A percentile compares a stretch with the other conserved stretches of the same genome.
Conservation (phyloP, 805 yeast genomes). For the Danielozyma ontarioensis region DNA sequence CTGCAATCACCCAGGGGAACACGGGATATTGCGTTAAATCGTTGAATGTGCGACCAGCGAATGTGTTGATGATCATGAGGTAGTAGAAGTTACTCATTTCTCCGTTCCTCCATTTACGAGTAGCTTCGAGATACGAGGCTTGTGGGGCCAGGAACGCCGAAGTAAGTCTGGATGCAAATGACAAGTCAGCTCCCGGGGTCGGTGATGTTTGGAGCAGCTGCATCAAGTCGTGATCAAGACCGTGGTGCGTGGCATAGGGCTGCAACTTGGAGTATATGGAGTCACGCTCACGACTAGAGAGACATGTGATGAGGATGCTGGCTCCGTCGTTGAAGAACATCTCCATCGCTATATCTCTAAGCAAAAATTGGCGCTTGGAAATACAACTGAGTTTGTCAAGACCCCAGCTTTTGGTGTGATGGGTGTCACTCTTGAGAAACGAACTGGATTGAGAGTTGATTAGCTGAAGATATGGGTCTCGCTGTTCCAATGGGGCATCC, state of each 20-base stretch:
- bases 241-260: constrained; percentile 43
- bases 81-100: constrained; percentile 80
- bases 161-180: constrained; percentile 29
- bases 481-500: constrained; percentile 55
- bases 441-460: constrained; percentile 46
- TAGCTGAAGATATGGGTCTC: constrained; percentile 67
- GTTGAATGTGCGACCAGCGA: constrained; percentile 86
- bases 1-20: constrained; percentile 88
- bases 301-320: constrained; percentile 63
- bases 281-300: constrained; percentile 51
- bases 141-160: constrained; percentile 21
- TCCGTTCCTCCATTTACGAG: constrained; percentile 72
- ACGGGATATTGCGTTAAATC: constrained; percentile 89
- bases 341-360: constrained; percentile 79
- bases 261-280: constrained; percentile 45
- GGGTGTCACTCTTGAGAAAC: constrained; percentile 25
- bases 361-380: constrained; percentile 68
- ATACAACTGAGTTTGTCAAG: constrained; percentile 54
- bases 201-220: constrained; percentile 50
- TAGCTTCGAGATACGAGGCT: constrained; percentile 28
- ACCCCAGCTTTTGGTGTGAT: constrained; percentile 56
- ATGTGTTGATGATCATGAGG: constrained; percentile 69
- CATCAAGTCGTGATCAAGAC: constrained; percentile 50
- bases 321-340: constrained; percentile 70
- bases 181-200: constrained; percentile 7